Conservation (phyloP, 352 stramenopile genomes). For the Halophytophthora polymorphica region DNA sequence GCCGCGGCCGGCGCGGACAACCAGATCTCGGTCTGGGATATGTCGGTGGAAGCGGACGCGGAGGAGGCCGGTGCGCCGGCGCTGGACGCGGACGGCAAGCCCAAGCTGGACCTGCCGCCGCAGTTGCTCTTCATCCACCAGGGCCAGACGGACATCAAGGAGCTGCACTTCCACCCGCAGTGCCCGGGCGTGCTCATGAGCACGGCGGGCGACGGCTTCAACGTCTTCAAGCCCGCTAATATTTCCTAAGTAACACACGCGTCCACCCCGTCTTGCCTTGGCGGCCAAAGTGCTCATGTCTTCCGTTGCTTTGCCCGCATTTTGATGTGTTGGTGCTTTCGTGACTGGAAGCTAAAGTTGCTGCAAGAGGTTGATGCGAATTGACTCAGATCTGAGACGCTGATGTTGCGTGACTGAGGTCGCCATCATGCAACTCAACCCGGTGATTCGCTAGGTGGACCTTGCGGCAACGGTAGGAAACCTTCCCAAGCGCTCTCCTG, state of each 20-base stretch:
- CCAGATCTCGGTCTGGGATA: conserved; percentile 98
- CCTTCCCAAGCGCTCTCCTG: no score
- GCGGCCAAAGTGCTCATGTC: conserved; percentile 13
- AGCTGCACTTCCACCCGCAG: conserved; percentile 99
- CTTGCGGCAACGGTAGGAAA: neutral
- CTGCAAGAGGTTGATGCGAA: no score
- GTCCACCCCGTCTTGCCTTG: conserved; percentile 16
- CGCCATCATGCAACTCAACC: no score
- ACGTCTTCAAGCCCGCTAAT: conserved; percentile 97
- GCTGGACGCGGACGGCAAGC: conserved; percentile 37
- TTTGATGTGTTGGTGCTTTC: no score
- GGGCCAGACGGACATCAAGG: conserved; percentile 98
- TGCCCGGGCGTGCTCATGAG: conserved; percentile 96
- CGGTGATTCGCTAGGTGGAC: no score
- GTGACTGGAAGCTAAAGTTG: no score
- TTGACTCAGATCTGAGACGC: no score
- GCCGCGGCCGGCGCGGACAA: conserved; percentile 94
- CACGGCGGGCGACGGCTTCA: conserved; percentile 96
- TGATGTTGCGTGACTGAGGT: no score
- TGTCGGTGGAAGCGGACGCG: conserved; percentile 98
- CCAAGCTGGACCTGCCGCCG: conserved; percentile 92
- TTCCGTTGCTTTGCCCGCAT: no score
- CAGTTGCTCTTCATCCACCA: conserved; percentile 99
- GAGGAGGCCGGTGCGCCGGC: conserved; percentile 50
- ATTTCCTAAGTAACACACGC: conserved; percentile 84